These are phyloP conservation scores for Hypoxylon trugodes DNA, from an alignment of 495 filamentous ascomycete genomes.

Conservation along the genomic window DNA sequence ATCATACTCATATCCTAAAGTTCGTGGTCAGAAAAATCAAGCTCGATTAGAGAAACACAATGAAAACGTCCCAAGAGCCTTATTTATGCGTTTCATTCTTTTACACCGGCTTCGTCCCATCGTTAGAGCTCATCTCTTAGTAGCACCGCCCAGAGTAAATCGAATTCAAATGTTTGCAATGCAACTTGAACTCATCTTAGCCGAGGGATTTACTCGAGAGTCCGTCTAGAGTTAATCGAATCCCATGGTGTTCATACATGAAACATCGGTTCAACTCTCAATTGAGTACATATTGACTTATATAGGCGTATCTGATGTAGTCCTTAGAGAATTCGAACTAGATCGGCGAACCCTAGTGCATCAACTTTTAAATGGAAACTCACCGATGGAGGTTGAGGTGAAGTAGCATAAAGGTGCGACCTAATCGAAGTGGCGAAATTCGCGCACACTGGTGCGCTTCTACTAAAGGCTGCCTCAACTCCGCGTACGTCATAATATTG, in stretches of 20 bases:
- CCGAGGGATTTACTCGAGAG: too few species aligned
- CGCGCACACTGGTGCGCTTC: not conserved
- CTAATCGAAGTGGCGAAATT: not conserved
- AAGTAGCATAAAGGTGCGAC: not conserved
- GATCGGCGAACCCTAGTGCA: not conserved
- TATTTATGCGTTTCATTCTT: not conserved
- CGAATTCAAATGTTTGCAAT: too few species aligned
- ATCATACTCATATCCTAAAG: not conserved
- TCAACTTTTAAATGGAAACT: not conserved
- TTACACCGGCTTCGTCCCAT: not conserved
- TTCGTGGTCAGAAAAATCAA: not conserved
- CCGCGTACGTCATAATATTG: too few species aligned
- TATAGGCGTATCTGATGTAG: too few species aligned
- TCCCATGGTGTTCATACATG: not conserved
- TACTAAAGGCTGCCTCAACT: too few species aligned
- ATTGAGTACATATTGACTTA: too few species aligned
- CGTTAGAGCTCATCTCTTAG: not conserved
- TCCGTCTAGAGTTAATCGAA: not conserved
- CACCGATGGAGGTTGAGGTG: not conserved
- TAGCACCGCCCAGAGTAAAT: not conserved
- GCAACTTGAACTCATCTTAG: too few species aligned
- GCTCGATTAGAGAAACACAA: not conserved
- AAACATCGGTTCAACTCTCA: too few species aligned
- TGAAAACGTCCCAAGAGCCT: not conserved
- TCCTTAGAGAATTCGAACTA: not conserved